Conservation (phyloP, 345 rosid genomes). For the Hirschfeldia incana region DNA sequence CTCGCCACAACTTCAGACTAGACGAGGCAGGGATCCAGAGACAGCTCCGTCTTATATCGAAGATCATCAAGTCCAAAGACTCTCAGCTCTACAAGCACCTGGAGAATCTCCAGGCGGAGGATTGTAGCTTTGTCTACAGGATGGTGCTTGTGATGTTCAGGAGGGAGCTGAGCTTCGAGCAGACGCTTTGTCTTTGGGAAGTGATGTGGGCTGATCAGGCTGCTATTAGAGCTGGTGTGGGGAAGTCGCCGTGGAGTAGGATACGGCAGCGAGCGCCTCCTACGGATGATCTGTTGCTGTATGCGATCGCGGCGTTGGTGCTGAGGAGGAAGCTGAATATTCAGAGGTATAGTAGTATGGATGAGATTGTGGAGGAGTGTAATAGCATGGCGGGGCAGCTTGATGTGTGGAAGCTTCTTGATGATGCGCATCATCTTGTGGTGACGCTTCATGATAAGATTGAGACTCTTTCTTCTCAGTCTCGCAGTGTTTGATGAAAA, state of each 20-base stretch:
- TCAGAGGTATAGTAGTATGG: constrained; percentile 95
- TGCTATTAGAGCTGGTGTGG: constrained; percentile 91
- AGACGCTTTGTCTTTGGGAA: constrained; percentile 94
- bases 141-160: constrained; percentile 96
- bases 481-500: constrained; percentile 33
- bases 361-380: constrained; percentile 95
- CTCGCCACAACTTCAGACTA: constrained; percentile 94
- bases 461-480: constrained; percentile 43
- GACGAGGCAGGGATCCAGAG: constrained; percentile 94
- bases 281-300: constrained; percentile 87
- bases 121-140: constrained; percentile 96
- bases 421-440: constrained; percentile 90
- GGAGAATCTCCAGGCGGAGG: constrained; percentile 93
- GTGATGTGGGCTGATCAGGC: constrained; percentile 99
- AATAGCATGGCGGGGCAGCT: constrained; percentile 96
- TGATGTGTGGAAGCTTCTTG: constrained; percentile 94
- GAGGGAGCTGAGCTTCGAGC: constrained; percentile 90
- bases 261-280: constrained; percentile 91
- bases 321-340: constrained; percentile 86
- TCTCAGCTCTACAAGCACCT: constrained; percentile 86
- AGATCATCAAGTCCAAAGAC: constrained; percentile 85
- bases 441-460: constrained; percentile 88
- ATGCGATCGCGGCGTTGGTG: constrained; percentile 92
- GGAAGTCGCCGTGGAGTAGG: constrained; percentile 90
- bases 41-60: constrained; percentile 83